Evolutionary conservation across 306 rosid genomes (phyloP), one percentile per base, ranked within the genome.

Genomic region (Prunus kanzakura): DNA sequence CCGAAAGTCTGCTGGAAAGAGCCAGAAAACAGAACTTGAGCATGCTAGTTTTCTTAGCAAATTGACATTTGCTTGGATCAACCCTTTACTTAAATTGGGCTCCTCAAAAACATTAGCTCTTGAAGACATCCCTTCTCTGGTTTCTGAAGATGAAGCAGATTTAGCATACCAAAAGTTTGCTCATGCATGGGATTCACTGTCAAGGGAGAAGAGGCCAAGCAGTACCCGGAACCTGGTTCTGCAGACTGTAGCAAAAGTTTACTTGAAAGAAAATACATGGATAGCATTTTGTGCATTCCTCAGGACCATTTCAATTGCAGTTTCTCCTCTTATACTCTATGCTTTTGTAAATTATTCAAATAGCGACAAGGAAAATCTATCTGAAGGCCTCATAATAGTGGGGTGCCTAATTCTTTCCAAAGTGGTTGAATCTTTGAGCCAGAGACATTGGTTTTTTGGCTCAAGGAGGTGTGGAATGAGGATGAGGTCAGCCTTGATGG

Each of bases 401-500:
- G 90, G 89, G 49, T 76, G 79, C 47, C 45, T 93, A 41, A 67
- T 90, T 77, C 16, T 87, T 12, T 19, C 83, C 63, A 93, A 86
- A 77, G 47, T 84, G 35, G 70, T 85, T 32, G 96, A 93, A 16
- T 90, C 95, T 12, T 58, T 93, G 46, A 74, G 88, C 10, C 96
- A 93, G 35, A 89, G 95, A 57, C 98, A 89, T 50, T 89, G 91
- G 84, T 88, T 56, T 56, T 90, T 90, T 66, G n/a, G 46, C 45
- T 77, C 96, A 18, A 87, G 88, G 80, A 89, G 93, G 80, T 86
- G 84, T 0, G 96, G 94, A 0, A 85, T 90, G 96, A 83, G 87
- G 69, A 91, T 93, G 87, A 84, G 98, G 75, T 91, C 96, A 12
- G 89, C 97, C 54, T 71, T 91, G 22, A 93, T 93, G 91, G 97